Base-by-base conservation (phyloP, 2,329 filamentous ascomycete genomes). In the Trichoderma lentiforme region DNA sequence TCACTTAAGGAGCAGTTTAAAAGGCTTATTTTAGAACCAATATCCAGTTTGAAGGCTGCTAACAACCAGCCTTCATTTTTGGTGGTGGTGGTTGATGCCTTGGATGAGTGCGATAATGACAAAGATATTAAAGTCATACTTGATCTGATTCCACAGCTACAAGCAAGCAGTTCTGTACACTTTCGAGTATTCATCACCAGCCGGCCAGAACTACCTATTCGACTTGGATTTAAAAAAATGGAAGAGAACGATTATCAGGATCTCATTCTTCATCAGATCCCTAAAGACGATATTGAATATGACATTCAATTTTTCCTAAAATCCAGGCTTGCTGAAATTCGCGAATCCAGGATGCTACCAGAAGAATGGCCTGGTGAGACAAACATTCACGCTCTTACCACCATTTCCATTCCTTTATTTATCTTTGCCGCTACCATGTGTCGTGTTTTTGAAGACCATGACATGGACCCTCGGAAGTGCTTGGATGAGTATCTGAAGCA, bases 1-100 rank as follows among this genome's bases (percentile, higher is more conserved):
- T n/a, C 39, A 0, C 39, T 47, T 4, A n/a, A 4, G 4, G 18
- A n/a, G 39, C 18, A 47, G 8, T 47, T 47, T n/a, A 8, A 47
- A n/a, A n/a, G 1, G 8, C 18, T 47, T 0, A 47, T 47, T 1
- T 0, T n/a, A 1, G 18, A 11, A 2, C 39, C 39, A 5, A 9
- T 47, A n/a, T 47, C 18, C 3, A 2, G 4, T 8, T n/a, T 47
- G 18, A 4, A n/a, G 0, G 6, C 3, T n/a, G 9, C 15, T 0
- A 11, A 11, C 1, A 47, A 4, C 8, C 18, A 21, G 8, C 1
- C 43, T 47, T 21, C 43, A 6, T 21, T 47, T 11, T n/a, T 47
- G n/a, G 43, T 47, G 4, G 9, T 47, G 18, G n/a, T 47, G 4
- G 3, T 47, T 21, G 43, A 47, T 21, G 43, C 43, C 3, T 11